A percentile compares a stretch with the other conserved stretches of the same genome.
Evolutionary conservation across 2,329 filamentous ascomycete genomes (phyloP).

Genomic region (Aspergillus japonicus): DNA sequence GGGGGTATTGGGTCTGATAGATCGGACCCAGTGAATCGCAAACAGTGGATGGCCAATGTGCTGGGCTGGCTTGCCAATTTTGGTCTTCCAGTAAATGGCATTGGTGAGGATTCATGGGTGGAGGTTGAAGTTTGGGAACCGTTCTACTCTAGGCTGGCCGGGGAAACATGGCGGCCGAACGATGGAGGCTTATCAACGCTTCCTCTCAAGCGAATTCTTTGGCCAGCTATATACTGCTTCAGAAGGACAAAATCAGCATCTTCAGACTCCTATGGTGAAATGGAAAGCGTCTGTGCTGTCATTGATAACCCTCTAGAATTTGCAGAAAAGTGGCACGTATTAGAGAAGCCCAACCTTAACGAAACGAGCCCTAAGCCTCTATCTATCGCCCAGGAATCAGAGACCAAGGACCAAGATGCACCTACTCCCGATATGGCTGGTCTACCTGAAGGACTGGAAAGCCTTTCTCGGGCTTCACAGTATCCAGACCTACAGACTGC

Average conservation of each 20-base stretch:
- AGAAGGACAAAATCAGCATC: constrained; percentile 28
- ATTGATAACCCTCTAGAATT: constrained; percentile 43
- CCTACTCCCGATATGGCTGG: constrained; percentile 26
- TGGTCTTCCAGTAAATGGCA: constrained; percentile 31
- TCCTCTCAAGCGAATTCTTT: constrained; percentile 43
- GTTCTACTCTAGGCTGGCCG: constrained; percentile 38
- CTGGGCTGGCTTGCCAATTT: constrained; percentile 39
- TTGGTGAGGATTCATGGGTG: constrained; percentile 39
- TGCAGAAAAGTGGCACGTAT: constrained; percentile 41
- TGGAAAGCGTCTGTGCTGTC: constrained; percentile 18
- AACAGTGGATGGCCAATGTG: constrained; percentile 39
- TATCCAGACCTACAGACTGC: constrained; percentile 42
- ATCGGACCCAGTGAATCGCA: constrained; percentile 19
- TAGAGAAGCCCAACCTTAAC: constrained; percentile 25
- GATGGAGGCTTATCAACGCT: constrained; percentile 29
- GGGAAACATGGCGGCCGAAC: constrained; percentile 30
- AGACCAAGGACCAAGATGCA: constrained; percentile 25
- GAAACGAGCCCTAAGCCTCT: constrained; percentile 16
- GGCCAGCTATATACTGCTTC: constrained; percentile 48
- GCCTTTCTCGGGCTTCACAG: constrained; percentile 39
- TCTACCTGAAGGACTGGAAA: constrained; percentile 34
- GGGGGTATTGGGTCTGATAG: constrained; percentile 13
- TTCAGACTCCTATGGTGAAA: constrained; percentile 17
- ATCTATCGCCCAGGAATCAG: constrained; percentile 22
- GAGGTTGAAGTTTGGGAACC: constrained; percentile 44